Conservation (phyloP, 352 stramenopile genomes). For the Phytophthora podocarpi region DNA sequence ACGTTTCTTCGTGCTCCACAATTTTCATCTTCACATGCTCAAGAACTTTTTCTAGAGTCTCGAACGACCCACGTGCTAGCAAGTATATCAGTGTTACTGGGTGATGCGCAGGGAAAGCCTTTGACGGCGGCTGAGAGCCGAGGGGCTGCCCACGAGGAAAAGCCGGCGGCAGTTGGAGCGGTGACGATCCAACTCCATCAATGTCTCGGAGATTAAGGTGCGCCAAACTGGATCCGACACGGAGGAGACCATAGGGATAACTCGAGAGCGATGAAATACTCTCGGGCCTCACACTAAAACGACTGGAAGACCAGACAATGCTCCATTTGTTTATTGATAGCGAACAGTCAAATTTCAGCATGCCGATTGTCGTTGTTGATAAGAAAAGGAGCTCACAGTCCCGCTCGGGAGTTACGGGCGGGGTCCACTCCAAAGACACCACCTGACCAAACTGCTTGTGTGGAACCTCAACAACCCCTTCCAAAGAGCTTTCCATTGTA, state of each 20-base stretch:
- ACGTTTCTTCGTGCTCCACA: slow-evolving; percentile 72
- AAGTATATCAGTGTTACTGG: slow-evolving; percentile 76
- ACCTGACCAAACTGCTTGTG: slow-evolving; percentile 67
- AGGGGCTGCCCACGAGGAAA: slow-evolving; percentile 1
- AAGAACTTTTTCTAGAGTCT: slow-evolving; percentile 58
- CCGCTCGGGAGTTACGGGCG: slow-evolving; percentile 48
- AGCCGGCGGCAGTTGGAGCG: slow-evolving; percentile 2
- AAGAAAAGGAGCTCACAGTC: slow-evolving; percentile 70
- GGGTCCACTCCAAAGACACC: slow-evolving; percentile 71
- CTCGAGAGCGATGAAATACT: slow-evolving; percentile 53
- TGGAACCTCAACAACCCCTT: slow-evolving; percentile 58
- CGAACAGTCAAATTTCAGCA: slow-evolving; percentile 59
- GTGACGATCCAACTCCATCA: slow-evolving; percentile 23
- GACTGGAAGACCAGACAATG: slow-evolving; percentile 66
- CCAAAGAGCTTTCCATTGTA: slow-evolving; percentile 50
- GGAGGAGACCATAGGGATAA: slow-evolving; percentile 58
- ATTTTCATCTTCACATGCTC: slow-evolving; percentile 64
- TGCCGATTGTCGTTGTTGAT: slow-evolving; percentile 64
- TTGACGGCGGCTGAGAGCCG: slow-evolving; percentile 18
- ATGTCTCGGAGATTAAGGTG: slow-evolving; percentile 67
- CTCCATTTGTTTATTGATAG: slow-evolving; percentile 51
- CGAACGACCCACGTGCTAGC: slow-evolving; percentile 67
- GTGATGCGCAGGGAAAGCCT: slow-evolving; percentile 47
- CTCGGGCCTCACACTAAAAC: slow-evolving; percentile 57
- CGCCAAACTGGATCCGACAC: slow-evolving; percentile 55